Percentiles rank a stretch among this genome's conserved stretches.
phyloP scores from a whole-genome alignment of 2,329 filamentous ascomycete species.

The Arthrocladium fulminans region DNA sequence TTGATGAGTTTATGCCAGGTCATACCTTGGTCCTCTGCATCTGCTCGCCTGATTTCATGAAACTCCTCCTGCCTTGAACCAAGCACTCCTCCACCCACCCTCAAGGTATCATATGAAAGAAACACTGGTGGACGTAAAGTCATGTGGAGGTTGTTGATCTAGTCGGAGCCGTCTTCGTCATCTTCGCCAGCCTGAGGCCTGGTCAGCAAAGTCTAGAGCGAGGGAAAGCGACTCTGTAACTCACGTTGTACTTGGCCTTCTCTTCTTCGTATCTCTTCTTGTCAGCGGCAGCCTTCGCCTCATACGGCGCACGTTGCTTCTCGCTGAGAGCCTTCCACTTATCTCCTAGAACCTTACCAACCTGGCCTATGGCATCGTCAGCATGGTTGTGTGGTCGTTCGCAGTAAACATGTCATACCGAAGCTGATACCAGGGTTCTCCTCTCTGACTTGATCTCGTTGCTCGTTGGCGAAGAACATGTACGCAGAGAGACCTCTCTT shows the following conservation, averaged over 20 bases:
- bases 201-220: background rate
- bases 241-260: slow-evolving; percentile 84
- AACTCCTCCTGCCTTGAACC: no score
- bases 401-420: slow-evolving; percentile 47
- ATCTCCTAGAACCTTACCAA: slow-evolving; percentile 96
- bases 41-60: no score
- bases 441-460: slow-evolving; percentile 94
- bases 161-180: slow-evolving; percentile 35
- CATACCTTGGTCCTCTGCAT: no score
- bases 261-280: slow-evolving; percentile 99
- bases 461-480: slow-evolving; percentile 99
- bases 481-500: slow-evolving; percentile 99
- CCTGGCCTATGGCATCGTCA: no score
- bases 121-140: background rate
- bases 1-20: no score
- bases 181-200: slow-evolving; percentile 53
- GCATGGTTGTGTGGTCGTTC: slow-evolving; percentile 4
- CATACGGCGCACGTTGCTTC: slow-evolving; percentile 86
- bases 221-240: background rate
- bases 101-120: slow-evolving; percentile 3
- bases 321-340: slow-evolving; percentile 96
- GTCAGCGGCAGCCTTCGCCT: slow-evolving; percentile 90
- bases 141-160: background rate
- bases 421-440: slow-evolving; percentile 98
- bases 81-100: no score